Conservation (phyloP, 345 rosid genomes). For the Syzygium aqueum region DNA sequence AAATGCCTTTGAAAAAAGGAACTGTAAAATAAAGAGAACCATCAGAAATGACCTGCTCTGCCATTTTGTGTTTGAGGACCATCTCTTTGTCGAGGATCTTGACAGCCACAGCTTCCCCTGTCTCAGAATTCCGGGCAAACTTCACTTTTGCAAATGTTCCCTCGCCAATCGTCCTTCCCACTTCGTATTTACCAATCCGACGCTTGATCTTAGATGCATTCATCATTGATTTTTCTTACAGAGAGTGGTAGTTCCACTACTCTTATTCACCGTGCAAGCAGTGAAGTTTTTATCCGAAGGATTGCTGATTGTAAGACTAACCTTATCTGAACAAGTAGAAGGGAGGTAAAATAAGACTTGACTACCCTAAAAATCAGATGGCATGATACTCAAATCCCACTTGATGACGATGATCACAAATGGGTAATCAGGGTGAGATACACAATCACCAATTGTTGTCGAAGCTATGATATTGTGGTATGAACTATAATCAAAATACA, state of each 20-base stretch:
- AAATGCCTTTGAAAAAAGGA: background rate
- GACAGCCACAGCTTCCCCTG: slow-evolving; percentile 77
- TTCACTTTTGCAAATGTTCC: slow-evolving; percentile 97
- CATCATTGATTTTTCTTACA: slow-evolving; percentile 19
- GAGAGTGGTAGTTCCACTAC: background rate
- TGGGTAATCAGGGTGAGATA: background rate
- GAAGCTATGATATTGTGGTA: background rate
- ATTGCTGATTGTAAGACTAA: background rate
- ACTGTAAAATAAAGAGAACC: background rate
- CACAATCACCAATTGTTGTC: background rate
- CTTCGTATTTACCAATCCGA: slow-evolving; percentile 78
- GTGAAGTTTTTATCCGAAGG: background rate
- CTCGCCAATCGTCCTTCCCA: slow-evolving; percentile 96
- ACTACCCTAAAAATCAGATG: background rate
- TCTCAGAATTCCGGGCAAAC: slow-evolving; percentile 86
- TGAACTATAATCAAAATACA: background rate
- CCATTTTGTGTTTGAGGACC: slow-evolving; percentile 94
- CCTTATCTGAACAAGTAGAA: background rate
- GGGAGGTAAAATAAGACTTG: background rate
- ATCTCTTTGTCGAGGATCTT: slow-evolving; percentile 97
- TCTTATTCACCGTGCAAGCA: background rate
- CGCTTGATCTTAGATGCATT: slow-evolving; percentile 71
- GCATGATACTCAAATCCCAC: background rate
- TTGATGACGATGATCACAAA: background rate
- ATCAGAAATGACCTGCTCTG: slow-evolving; percentile 63